These are phyloP conservation scores for Citrullus mucosospermus DNA, from an alignment of 306 rosid genomes.

Conservation along the genomic window DNA sequence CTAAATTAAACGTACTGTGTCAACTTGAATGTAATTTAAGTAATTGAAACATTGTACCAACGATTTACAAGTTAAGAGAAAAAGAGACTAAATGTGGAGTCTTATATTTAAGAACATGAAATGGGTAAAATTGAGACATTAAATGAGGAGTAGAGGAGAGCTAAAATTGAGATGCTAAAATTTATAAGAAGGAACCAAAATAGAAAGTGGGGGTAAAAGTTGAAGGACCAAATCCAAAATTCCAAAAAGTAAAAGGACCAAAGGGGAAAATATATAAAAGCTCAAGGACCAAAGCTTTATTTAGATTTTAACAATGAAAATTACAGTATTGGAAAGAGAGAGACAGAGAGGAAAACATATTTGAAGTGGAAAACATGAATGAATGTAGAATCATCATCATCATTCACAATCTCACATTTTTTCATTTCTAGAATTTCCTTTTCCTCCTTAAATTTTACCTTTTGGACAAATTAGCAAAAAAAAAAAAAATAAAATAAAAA, in stretches of 20 bases:
- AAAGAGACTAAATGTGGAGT: too few relatives aligned
- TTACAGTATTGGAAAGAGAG: not conserved
- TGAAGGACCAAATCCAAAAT: not conserved
- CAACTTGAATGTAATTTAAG: too few relatives aligned
- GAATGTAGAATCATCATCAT: not conserved
- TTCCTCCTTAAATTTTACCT: not conserved
- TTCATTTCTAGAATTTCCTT: not conserved
- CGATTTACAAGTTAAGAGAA: too few relatives aligned
- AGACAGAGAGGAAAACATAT: not conserved
- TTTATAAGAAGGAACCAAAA: too few relatives aligned
- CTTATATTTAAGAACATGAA: too few relatives aligned
- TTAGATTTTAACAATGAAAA: not conserved
- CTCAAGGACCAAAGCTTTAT: not conserved
- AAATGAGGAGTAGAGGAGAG: too few relatives aligned
- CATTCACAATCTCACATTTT: constrained; percentile 4
- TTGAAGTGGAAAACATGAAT: not conserved
- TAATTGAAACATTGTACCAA: too few relatives aligned
- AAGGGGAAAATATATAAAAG: not conserved
- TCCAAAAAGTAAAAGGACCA: not conserved
- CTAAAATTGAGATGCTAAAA: too few relatives aligned
- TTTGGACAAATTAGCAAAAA: not conserved
- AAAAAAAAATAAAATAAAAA: too few relatives aligned
- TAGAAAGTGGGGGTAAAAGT: too few relatives aligned
- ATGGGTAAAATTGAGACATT: too few relatives aligned
- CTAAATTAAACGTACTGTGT: too few relatives aligned